Evolutionary conservation across 2,329 filamentous ascomycete species (phyloP).

Genomic region (Aspergillus novoparasiticus): DNA sequence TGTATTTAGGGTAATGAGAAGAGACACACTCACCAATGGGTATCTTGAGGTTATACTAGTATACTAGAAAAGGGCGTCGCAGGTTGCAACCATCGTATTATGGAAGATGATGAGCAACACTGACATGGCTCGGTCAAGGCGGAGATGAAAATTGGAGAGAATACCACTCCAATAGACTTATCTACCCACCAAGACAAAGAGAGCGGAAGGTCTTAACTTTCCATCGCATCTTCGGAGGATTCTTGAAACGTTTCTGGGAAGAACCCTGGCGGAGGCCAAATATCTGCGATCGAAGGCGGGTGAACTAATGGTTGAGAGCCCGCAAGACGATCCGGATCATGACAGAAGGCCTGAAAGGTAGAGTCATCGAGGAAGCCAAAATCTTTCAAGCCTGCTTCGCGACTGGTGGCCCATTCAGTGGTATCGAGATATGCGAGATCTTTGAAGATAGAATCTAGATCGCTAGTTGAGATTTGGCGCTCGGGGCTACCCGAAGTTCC

Average conservation of each 20-base stretch:
- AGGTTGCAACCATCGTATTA: neutral
- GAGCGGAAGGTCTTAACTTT: conserved; percentile 14
- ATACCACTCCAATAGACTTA: neutral
- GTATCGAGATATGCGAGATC: conserved; percentile 50
- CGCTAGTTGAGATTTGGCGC: conserved; percentile 20
- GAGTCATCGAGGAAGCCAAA: conserved; percentile 49
- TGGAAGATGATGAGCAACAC: neutral
- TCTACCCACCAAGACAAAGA: neutral
- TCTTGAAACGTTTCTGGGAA: conserved; percentile 45
- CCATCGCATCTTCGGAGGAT: conserved; percentile 23
- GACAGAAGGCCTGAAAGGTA: conserved; percentile 49
- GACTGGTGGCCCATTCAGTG: conserved; percentile 46
- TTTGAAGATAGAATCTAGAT: conserved; percentile 49
- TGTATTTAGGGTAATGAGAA: neutral
- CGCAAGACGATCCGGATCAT: conserved; percentile 46
- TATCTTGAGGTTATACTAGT: neutral
- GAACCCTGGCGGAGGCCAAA: conserved; percentile 47
- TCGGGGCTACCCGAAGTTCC: conserved; percentile 9
- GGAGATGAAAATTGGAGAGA: neutral
- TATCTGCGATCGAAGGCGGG: conserved; percentile 44
- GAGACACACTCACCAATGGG: neutral
- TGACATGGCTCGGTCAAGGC: neutral
- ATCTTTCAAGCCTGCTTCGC: conserved; percentile 45
- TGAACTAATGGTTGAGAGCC: conserved; percentile 39
- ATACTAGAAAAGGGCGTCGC: neutral